Base-by-base conservation (phyloP, 495 filamentous ascomycete species). In the Penicillium roqueforti region DNA sequence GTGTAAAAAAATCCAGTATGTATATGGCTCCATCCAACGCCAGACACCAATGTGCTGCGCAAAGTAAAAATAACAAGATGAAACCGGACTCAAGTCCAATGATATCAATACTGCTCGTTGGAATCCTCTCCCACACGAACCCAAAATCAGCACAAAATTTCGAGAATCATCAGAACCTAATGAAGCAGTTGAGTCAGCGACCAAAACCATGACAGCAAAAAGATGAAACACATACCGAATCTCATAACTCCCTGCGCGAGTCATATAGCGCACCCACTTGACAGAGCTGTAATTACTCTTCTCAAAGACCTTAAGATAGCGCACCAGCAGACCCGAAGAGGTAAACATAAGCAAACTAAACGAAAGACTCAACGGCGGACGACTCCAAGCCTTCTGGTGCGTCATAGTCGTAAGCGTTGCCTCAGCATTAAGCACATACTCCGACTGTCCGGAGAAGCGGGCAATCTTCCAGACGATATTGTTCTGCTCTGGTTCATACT, bases 251-350 rank as follows among this genome's bases (percentile, higher is more conserved):
- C 79, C 79, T 16, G 92, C 95, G 43, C 95, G 80, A 26, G 95
- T 99, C 95, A 99, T 99, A 73, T 99, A 99, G 62, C 95, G 76
- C 59, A 99, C 95, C 95, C 95, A 99, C 67, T 99, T 99, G 9
- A 99, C 95, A 60, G 88, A 95, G 52, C 87, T 92, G 67, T 99
- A 99, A 73, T 97, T 97, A 67, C 80, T 90, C 84, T 99, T 99
- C 80, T 99, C 95, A 75, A 99, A 99, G 23, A 99, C 95, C 76
- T 99, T 99, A 54, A 99, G 74, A 72, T 99, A 99, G 38, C 95
- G 74, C 45, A 99, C 95, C 58, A 99, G 66, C 61, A 99, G 69
- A 14, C 93, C 95, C 1, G 85, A 89, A 63, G 87, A 92, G 32
- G 95, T 99, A 71, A 99, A 99, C 95, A 99, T 99, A 60, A 99